A percentile compares a stretch with the other conserved stretches of the same genome.
Conservation (phyloP, 176 grass and related monocot species). For the Cocos nucifera region DNA sequence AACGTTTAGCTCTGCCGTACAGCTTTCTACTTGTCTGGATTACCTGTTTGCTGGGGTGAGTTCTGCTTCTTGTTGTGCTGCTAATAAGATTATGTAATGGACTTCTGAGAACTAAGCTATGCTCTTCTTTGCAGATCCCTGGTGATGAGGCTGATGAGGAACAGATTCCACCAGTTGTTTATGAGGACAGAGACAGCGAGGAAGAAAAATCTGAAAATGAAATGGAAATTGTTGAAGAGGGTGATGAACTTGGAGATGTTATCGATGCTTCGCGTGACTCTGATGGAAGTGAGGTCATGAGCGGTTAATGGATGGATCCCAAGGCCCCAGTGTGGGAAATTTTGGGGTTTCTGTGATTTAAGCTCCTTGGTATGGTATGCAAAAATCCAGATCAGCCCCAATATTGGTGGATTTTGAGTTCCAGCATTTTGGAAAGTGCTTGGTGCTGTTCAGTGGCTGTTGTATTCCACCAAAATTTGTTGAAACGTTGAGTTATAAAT, state of each 20-base stretch:
- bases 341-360: too few species aligned
- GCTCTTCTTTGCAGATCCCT: slow-evolving; percentile 34
- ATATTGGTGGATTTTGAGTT: too few species aligned
- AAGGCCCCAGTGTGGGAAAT: too few species aligned
- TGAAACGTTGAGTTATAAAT: too few species aligned
- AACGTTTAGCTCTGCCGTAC: slow-evolving; percentile 57
- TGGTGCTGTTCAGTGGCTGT: too few species aligned
- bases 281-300: slow-evolving; percentile 69
- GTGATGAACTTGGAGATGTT: slow-evolving; percentile 36
- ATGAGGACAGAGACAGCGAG: slow-evolving; percentile 77
- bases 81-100: neutral
- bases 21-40: slow-evolving; percentile 77
- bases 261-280: slow-evolving; percentile 58
- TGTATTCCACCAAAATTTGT: too few species aligned
- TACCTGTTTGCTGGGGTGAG: slow-evolving; percentile 50
- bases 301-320: slow-evolving; percentile 23
- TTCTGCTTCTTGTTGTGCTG: slow-evolving; percentile 19
- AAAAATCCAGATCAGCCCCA: too few species aligned
- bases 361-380: too few species aligned
- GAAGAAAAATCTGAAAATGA: slow-evolving; percentile 61
- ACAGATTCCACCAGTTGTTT: slow-evolving; percentile 35
- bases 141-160: slow-evolving; percentile 63
- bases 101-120: neutral
- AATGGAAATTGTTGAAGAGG: slow-evolving; percentile 54
- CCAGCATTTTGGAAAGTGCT: too few species aligned